Evolutionary conservation across 768 basidiomycete genomes (phyloP), one percentile per base, ranked within the genome.

Genomic region (Psilocybe cyanescens): DNA sequence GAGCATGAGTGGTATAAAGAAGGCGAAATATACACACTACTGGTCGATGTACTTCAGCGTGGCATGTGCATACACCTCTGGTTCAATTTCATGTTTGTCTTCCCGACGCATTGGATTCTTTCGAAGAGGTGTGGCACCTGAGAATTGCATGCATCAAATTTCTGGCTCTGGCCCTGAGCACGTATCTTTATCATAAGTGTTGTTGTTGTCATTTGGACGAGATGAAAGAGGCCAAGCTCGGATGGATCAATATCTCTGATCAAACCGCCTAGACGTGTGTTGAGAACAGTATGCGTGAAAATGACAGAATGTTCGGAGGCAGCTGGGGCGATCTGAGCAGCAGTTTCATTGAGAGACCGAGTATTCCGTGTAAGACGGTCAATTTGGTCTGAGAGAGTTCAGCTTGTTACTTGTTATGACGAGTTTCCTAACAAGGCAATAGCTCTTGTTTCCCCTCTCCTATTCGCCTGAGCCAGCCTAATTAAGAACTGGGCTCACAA

Each of bases 231-330:
- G 39, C 91, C 91, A 28, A 92, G 81, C 69, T 94, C 92, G 4
- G 91, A 86, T 7, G 87, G 79, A 65, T 93, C 91, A 61, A 88
- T 79, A 68, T 93, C 92, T 68, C 91, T 90, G 61, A 92, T 91
- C 62, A 93, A 85, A 67, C 92, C 88, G 46, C 87, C 8, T 19
- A 93, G 82, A 53, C 81, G 74, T 0, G 86, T 80, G n/a, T 80
- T 65, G 28, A 94, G 85, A 7, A 92, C 82, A 2, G 92, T 89
- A 55, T 71, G 76, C 5, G 89, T 84, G 69, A 92, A 93, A 8
- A 79, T 73, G 9, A 75, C 71, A 4, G 71, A 66, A 11, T 47
- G 64, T 3, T 69, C 61, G 57, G 64, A 62, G 55, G 66, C 60
- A 3, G 71, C 55, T 51, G 72, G 61, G 4, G 75, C 65, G 53